These are phyloP conservation scores for Pelargonium myrrhifolium DNA, from an alignment of 441 rosid species.

Conservation along the genomic window DNA sequence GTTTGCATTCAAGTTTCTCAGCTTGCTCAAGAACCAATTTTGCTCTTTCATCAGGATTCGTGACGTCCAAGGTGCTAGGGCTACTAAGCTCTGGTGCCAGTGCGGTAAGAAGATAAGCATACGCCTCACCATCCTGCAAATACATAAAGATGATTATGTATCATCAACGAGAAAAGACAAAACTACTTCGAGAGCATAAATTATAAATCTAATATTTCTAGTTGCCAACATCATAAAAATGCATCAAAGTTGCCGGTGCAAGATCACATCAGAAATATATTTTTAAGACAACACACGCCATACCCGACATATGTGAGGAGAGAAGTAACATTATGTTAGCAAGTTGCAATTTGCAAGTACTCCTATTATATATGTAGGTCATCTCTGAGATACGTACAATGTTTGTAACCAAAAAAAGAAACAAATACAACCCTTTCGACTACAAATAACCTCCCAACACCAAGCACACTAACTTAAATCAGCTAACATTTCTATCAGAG, in stretches of 20 bases:
- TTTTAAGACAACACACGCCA: neutral
- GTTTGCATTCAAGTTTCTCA: conserved; percentile 84
- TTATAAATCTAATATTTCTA: conserved; percentile 5
- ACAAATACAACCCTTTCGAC: neutral
- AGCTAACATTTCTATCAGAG: neutral
- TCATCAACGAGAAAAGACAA: conserved; percentile 1
- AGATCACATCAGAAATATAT: neutral
- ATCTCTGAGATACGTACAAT: neutral
- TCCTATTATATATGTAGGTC: neutral
- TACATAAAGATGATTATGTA: conserved; percentile 4
- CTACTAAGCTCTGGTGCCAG: conserved; percentile 89
- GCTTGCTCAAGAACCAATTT: conserved; percentile 81
- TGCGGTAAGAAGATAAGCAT: conserved; percentile 82
- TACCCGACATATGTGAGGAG: neutral
- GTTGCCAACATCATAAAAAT: conserved; percentile 1
- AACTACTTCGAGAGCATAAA: neutral
- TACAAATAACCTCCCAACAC: neutral
- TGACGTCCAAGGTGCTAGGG: conserved; percentile 39
- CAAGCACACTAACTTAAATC: neutral
- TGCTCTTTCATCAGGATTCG: conserved; percentile 73
- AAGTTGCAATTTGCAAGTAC: neutral
- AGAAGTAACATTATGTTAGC: neutral
- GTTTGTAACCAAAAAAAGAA: neutral
- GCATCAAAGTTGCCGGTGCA: neutral
- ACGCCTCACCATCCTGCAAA: conserved; percentile 95